Conservation (phyloP, 2,329 filamentous ascomycete species). For the Paracorniculantispora psalliotae region DNA sequence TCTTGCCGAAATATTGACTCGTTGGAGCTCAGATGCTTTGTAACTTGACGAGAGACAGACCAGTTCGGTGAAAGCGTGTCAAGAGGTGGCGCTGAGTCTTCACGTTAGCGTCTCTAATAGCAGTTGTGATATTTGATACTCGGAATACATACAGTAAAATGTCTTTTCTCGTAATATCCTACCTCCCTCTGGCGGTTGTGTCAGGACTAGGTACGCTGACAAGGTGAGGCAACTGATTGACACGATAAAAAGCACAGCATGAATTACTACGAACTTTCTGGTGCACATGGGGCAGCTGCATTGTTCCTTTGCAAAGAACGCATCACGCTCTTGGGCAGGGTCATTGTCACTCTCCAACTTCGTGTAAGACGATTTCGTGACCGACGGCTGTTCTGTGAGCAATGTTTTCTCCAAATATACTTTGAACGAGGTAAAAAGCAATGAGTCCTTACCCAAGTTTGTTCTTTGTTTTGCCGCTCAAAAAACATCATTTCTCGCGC, state of each 20-base stretch:
- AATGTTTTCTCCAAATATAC: background rate
- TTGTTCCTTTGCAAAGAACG: background rate
- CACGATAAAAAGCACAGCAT: background rate
- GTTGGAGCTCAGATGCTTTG: background rate
- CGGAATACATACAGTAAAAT: background rate
- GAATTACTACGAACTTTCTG: background rate
- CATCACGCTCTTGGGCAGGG: background rate
- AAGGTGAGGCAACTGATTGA: background rate
- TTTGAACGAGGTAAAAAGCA: background rate
- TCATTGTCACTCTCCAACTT: background rate
- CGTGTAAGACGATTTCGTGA: background rate
- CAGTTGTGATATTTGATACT: no score
- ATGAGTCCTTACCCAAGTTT: background rate
- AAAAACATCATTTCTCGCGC: background rate
- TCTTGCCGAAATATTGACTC: constrained; percentile 7
- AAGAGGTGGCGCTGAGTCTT: background rate
- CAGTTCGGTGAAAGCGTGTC: background rate
- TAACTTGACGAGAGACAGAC: background rate
- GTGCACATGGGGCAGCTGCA: background rate
- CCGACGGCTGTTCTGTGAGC: background rate
- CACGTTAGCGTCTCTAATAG: background rate
- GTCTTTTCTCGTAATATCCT: background rate
- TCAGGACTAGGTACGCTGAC: background rate
- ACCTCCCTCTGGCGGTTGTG: background rate
- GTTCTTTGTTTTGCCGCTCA: background rate